These are phyloP conservation scores for Nematocida ausubeli DNA, from an alignment of 371 early-diverging fungal species.

Conservation along the genomic window DNA sequence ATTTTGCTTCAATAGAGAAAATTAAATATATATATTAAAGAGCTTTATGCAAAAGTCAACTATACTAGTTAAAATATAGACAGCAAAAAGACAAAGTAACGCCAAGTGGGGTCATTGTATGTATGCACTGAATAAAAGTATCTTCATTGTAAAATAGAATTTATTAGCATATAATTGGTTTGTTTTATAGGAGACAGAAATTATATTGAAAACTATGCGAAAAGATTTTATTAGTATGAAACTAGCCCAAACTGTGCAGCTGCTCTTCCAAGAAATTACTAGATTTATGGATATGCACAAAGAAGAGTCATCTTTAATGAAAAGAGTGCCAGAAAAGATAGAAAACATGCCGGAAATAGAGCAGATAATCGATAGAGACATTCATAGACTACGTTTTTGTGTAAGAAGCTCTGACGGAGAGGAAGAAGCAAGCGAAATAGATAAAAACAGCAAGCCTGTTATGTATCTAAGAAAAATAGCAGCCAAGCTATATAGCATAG, in stretches of 20 bases:
- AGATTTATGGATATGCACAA: background rate
- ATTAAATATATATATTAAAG: no score
- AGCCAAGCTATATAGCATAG: slow-evolving; percentile 11
- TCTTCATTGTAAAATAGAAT: no score
- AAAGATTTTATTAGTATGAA: slow-evolving; percentile 21
- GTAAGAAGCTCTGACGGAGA: background rate
- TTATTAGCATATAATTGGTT: no score
- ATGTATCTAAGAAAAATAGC: background rate
- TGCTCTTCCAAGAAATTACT: background rate
- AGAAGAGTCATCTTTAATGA: background rate
- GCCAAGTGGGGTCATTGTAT: no score
- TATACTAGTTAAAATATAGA: no score
- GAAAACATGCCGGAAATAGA: background rate
- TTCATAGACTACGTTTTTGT: background rate
- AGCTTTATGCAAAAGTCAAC: no score
- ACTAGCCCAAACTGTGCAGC: background rate
- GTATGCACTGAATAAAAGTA: no score
- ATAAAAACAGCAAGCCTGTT: background rate
- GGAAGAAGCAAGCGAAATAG: background rate
- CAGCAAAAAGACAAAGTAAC: no score
- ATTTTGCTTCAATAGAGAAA: no score
- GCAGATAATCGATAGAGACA: slow-evolving; percentile 1
- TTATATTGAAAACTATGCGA: no score
- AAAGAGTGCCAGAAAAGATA: background rate
- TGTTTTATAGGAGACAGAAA: no score